Evolutionary conservation across 2,329 filamentous ascomycete genomes (phyloP).

Genomic region (Colletotrichum lupini): DNA sequence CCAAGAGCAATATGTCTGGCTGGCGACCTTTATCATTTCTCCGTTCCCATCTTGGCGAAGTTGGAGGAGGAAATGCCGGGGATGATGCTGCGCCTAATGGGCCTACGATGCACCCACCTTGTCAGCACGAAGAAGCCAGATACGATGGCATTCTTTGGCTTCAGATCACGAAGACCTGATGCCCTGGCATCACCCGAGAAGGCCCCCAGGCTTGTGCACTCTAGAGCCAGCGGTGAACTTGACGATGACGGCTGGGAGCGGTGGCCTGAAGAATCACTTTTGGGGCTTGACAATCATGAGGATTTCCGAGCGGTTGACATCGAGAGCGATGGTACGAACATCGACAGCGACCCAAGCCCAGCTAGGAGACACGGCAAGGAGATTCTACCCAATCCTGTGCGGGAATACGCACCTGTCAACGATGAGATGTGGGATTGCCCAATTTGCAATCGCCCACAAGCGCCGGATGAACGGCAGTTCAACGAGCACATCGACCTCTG

Average conservation of each 20-base stretch:
- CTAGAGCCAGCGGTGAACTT: constrained; percentile 45
- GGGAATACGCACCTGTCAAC: constrained; percentile 43
- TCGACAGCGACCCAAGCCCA: constrained; percentile 56
- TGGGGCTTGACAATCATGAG: constrained; percentile 37
- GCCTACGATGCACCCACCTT: constrained; percentile 87
- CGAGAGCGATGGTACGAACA: constrained; percentile 69
- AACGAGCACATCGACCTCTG: constrained; percentile 95
- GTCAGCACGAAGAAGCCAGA: constrained; percentile 86
- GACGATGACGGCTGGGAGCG: constrained; percentile 71
- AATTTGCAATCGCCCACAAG: constrained; percentile 82
- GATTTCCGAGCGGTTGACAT: background rate
- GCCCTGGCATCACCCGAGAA: constrained; percentile 36
- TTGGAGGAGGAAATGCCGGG: constrained; percentile 84
- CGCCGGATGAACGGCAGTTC: constrained; percentile 79
- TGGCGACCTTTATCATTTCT: constrained; percentile 85
- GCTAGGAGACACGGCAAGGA: constrained; percentile 62
- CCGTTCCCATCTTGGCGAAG: constrained; percentile 85
- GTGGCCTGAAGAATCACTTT: constrained; percentile 74
- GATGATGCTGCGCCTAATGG: constrained; percentile 87
- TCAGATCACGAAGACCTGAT: constrained; percentile 50
- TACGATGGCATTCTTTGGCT: constrained; percentile 82
- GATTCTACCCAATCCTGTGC: constrained; percentile 58
- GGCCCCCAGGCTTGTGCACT: constrained; percentile 41
- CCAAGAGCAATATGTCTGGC: constrained; percentile 78
- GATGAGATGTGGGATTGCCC: constrained; percentile 84